A percentile compares a stretch with the other conserved stretches of the same genome.
phyloP scores from a whole-genome alignment of 2,329 filamentous ascomycete genomes.

The Exophiala xenobiotica region DNA sequence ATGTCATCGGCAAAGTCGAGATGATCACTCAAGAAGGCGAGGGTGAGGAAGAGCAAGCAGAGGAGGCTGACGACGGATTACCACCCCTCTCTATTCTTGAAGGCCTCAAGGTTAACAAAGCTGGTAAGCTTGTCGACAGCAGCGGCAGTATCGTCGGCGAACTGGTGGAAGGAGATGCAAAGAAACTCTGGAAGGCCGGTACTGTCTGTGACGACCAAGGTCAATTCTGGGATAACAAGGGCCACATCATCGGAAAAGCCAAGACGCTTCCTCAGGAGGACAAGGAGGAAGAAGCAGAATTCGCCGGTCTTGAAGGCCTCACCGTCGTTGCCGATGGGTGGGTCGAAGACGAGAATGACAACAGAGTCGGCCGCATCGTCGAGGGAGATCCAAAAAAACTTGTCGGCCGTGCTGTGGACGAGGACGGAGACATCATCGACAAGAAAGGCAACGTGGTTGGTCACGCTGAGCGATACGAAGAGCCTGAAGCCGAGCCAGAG shows the following conservation, averaged over 20 bases:
- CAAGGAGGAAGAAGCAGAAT: slow-evolving; percentile 39
- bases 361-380: slow-evolving; percentile 51
- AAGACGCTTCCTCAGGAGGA: slow-evolving; percentile 45
- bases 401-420: slow-evolving; percentile 59
- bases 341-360: slow-evolving; percentile 50
- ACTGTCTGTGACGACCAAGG: slow-evolving; percentile 56
- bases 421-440: slow-evolving; percentile 63
- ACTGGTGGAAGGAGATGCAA: slow-evolving; percentile 61
- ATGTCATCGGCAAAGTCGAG: slow-evolving; percentile 46
- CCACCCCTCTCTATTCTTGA: slow-evolving; percentile 40
- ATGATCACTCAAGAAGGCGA: slow-evolving; percentile 42
- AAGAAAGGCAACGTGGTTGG: slow-evolving; percentile 62
- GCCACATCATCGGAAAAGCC: slow-evolving; percentile 63
- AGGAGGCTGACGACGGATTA: slow-evolving; percentile 33
- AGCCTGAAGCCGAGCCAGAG: slow-evolving; percentile 52
- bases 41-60: slow-evolving; percentile 30
- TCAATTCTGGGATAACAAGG: slow-evolving; percentile 63
- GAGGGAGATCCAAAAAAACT: slow-evolving; percentile 62
- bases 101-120: slow-evolving; percentile 45
- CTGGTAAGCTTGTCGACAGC: slow-evolving; percentile 44
- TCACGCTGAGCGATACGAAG: slow-evolving; percentile 52
- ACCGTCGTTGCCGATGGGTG: slow-evolving; percentile 49
- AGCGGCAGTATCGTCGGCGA: slow-evolving; percentile 56
- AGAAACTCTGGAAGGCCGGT: slow-evolving; percentile 54
- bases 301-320: slow-evolving; percentile 49